Evolutionary conservation across 805 yeast species (phyloP).

Genomic region (Candida peoriensis): DNA sequence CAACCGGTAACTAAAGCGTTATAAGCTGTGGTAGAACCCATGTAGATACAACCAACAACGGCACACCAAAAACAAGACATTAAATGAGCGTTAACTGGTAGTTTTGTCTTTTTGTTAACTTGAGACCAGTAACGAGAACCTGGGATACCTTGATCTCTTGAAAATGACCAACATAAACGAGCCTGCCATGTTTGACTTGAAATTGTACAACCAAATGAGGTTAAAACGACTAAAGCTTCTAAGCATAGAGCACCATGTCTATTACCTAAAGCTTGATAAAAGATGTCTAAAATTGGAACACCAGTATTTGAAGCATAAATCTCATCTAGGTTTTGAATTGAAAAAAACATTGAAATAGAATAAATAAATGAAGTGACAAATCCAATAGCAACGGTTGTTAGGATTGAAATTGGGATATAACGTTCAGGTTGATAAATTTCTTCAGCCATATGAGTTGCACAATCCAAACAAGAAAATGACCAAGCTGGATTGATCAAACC

Average conservation of each 20-base stretch:
- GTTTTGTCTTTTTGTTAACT: slow-evolving; percentile 41
- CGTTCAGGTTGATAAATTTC: slow-evolving; percentile 48
- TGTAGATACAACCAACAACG: slow-evolving; percentile 51
- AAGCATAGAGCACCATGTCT: slow-evolving; percentile 50
- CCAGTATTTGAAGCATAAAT: slow-evolving; percentile 47
- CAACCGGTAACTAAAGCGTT: slow-evolving; percentile 60
- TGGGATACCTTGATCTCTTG: slow-evolving; percentile 59
- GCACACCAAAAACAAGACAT: slow-evolving; percentile 48
- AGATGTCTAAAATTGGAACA: slow-evolving; percentile 58
- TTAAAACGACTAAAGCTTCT: slow-evolving; percentile 40
- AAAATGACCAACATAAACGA: slow-evolving; percentile 60
- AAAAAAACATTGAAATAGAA: slow-evolving; percentile 50
- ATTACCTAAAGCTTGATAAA: slow-evolving; percentile 47
- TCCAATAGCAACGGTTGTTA: slow-evolving; percentile 58
- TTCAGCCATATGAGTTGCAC: slow-evolving; percentile 71
- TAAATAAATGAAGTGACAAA: slow-evolving; percentile 50
- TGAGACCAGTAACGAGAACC: slow-evolving; percentile 43
- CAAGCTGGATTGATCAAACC: slow-evolving; percentile 64
- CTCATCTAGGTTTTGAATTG: slow-evolving; percentile 43
- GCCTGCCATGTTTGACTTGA: slow-evolving; percentile 68
- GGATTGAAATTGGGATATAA: slow-evolving; percentile 53
- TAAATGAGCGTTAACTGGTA: slow-evolving; percentile 54
- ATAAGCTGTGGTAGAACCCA: slow-evolving; percentile 63
- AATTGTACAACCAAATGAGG: slow-evolving; percentile 55
- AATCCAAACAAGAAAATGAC: slow-evolving; percentile 62